Evolutionary conservation across 371 early-diverging fungal species (phyloP).

Genomic region (Apophysomyces variabilis): DNA sequence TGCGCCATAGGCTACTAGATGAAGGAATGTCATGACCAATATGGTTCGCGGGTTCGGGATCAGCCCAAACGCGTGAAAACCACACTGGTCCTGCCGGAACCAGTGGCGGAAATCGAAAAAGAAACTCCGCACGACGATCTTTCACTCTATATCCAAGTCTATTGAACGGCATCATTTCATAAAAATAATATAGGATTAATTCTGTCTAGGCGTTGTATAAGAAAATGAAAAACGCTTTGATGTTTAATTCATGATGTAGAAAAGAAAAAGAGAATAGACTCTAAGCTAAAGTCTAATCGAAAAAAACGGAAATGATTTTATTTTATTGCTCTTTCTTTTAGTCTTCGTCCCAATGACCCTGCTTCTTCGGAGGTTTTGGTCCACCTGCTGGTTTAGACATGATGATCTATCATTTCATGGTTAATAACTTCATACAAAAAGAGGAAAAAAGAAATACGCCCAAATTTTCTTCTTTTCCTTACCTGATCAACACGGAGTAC

Average conservation of each 20-base stretch:
- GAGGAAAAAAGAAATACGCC: slow-evolving; percentile 9
- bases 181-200: too few species aligned
- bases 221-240: too few species aligned
- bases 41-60: neutral
- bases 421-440: neutral
- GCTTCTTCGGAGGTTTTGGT: slow-evolving; percentile 90
- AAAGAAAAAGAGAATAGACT: slow-evolving; percentile 53
- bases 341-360: slow-evolving; percentile 93
- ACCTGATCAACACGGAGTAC: slow-evolving; percentile 95
- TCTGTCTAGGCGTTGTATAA: too few species aligned
- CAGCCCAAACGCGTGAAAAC: neutral
- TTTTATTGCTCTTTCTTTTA: slow-evolving; percentile 36
- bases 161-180: too few species aligned
- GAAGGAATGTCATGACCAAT: slow-evolving; percentile 32
- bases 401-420: slow-evolving; percentile 69
- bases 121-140: too few species aligned
- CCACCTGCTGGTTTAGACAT: slow-evolving; percentile 98
- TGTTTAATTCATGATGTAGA: slow-evolving; percentile 60
- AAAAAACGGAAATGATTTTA: neutral
- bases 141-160: too few species aligned
- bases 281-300: slow-evolving; percentile 83
- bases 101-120: too few species aligned
- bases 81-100: too few species aligned
- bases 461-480: slow-evolving; percentile 10
- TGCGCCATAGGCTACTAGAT: slow-evolving; percentile 49